Percentiles rank a stretch among this genome's conserved stretches.
phyloP scores from a whole-genome alignment of 805 yeast genomes.

The Candida nitratophila region DNA sequence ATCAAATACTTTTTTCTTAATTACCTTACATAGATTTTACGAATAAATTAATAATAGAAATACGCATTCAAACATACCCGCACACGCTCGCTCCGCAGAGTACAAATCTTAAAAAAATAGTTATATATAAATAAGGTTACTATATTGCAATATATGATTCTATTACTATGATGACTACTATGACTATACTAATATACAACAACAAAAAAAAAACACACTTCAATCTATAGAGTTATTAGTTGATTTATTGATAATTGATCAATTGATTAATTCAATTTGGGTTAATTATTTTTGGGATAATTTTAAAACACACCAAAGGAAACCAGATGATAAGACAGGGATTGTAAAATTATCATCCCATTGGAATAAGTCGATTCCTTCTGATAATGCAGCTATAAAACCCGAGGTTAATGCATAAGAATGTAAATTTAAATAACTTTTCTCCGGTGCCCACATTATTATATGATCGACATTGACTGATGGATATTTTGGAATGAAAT shows the following conservation, averaged over 20 bases:
- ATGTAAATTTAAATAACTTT: slow-evolving; percentile 49
- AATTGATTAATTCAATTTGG: background rate
- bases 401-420: slow-evolving; percentile 61
- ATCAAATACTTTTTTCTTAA: too few species aligned
- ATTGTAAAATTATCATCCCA: slow-evolving; percentile 94
- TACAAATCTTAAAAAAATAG: too few species aligned
- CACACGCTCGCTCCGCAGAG: too few species aligned
- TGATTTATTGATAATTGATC: too few species aligned
- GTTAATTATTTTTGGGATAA: too few species aligned
- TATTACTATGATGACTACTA: too few species aligned
- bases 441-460: slow-evolving; percentile 58
- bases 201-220: background rate
- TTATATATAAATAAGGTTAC: too few species aligned
- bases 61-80: too few species aligned
- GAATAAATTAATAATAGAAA: too few species aligned
- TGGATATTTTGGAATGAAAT: slow-evolving; percentile 58
- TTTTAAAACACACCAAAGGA: slow-evolving; percentile 32
- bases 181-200: background rate
- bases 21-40: background rate
- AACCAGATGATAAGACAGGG: slow-evolving; percentile 75
- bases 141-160: too few species aligned
- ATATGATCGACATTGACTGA: slow-evolving; percentile 43
- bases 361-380: slow-evolving; percentile 68
- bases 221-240: too few species aligned
- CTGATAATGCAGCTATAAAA: slow-evolving; percentile 77